Evolutionary conservation across 257 asterid species (phyloP).

Genomic region (Solanum medicagineum): DNA sequence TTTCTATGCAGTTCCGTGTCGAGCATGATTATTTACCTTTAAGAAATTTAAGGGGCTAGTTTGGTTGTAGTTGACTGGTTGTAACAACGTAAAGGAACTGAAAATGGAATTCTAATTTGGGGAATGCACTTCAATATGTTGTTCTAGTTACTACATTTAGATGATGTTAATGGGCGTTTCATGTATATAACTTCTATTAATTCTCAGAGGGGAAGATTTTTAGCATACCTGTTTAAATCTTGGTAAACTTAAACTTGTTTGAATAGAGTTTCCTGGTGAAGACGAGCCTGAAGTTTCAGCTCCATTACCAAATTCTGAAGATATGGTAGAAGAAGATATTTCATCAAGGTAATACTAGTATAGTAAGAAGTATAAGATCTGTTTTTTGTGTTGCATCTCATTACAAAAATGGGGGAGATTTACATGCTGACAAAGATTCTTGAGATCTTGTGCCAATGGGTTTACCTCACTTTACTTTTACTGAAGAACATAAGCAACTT

Average conservation of each 20-base stretch:
- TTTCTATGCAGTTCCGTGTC: neutral
- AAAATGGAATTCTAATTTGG: neutral
- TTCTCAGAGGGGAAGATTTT: neutral
- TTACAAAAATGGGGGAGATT: too few relatives aligned
- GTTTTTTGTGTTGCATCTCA: neutral
- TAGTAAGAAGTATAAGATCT: neutral
- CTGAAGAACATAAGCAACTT: neutral
- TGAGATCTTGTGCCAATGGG: neutral
- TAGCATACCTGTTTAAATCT: neutral
- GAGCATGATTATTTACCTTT: neutral
- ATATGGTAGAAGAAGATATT: slow-evolving; percentile 53
- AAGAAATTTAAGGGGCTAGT: neutral
- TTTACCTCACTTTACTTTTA: neutral
- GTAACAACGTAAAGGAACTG: neutral
- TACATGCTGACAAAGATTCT: too few relatives aligned
- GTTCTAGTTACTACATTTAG: neutral
- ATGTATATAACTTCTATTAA: neutral
- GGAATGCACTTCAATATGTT: neutral
- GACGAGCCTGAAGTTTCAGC: slow-evolving; percentile 62
- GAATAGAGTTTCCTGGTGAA: slow-evolving; percentile 49
- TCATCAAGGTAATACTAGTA: slow-evolving; percentile 58
- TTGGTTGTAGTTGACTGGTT: neutral
- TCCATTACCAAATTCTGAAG: slow-evolving; percentile 51
- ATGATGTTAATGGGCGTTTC: neutral
- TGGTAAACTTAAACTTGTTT: neutral